These are phyloP conservation scores for Wallacemonas sp. DNA, from an alignment of 208 protist genomes.

Conservation along the genomic window DNA sequence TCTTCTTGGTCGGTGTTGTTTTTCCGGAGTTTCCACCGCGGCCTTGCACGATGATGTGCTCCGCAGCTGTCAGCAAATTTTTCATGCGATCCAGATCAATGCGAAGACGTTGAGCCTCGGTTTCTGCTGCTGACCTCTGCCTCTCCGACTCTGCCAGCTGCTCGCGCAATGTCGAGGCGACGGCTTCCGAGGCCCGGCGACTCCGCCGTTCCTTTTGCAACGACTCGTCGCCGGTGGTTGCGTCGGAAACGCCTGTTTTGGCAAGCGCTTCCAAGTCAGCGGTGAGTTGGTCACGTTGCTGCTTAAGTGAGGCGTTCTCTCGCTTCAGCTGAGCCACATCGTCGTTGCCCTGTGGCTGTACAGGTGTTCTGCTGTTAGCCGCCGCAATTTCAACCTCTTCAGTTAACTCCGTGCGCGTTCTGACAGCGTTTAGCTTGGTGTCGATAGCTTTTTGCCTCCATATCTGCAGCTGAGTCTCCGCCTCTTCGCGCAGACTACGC, in stretches of 20 bases:
- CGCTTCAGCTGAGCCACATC: conserved; percentile 3
- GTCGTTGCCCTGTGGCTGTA: not conserved
- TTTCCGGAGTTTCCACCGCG: not conserved
- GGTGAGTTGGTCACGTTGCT: conserved; percentile 12
- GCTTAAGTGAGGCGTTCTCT: conserved; percentile 3
- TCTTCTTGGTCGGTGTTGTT: not conserved
- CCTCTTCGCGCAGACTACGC: conserved; percentile 9
- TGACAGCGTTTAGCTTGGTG: conserved; percentile 11
- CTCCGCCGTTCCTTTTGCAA: conserved; percentile 9
- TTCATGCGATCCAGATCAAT: conserved; percentile 15
- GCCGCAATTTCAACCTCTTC: conserved; percentile 9
- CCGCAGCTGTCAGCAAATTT: conserved; percentile 10
- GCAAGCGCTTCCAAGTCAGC: conserved; percentile 2
- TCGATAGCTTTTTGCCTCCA: conserved; percentile 20
- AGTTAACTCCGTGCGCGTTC: not conserved
- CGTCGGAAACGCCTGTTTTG: not conserved
- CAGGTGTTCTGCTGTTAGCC: not conserved
- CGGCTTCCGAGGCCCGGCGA: conserved; percentile 14
- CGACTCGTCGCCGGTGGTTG: not conserved
- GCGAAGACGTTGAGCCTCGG: conserved; percentile 10
- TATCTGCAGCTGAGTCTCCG: conserved; percentile 9
- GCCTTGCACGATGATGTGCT: conserved; percentile 16
- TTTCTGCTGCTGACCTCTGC: not conserved
- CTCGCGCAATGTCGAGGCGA: conserved; percentile 8
- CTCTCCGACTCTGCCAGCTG: conserved; percentile 10